These are phyloP conservation scores for Lyophyllum shimeji DNA, from an alignment of 768 basidiomycete species.

Conservation along the genomic window DNA sequence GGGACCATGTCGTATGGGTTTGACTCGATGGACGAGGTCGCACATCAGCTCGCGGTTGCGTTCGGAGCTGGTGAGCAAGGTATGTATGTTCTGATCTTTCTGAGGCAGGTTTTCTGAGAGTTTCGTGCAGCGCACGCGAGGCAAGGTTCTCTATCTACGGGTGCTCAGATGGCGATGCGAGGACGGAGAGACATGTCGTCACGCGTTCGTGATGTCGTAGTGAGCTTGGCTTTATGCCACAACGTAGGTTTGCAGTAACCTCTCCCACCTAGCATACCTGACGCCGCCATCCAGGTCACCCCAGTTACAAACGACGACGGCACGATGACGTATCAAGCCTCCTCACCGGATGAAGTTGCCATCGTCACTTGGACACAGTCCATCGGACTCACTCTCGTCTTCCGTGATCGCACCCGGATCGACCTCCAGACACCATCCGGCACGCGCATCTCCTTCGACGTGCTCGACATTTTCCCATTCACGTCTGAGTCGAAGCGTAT, in stretches of 20 bases:
- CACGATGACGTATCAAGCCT: conserved; percentile 94
- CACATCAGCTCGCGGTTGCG: conserved; percentile 84
- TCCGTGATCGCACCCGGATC: conserved; percentile 90
- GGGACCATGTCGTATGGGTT: conserved; percentile 96
- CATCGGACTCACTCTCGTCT: conserved; percentile 85
- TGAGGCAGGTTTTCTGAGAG: background rate
- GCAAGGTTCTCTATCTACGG: conserved; percentile 66
- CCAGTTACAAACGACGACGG: conserved; percentile 95
- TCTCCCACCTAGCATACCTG: background rate
- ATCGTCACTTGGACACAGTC: conserved; percentile 98
- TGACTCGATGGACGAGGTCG: conserved; percentile 99
- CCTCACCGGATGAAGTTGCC: conserved; percentile 98
- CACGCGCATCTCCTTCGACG: conserved; percentile 65
- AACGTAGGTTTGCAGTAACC: conserved; percentile 59
- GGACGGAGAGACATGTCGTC: conserved; percentile 95
- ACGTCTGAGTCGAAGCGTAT: conserved; percentile 99
- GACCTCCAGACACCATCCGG: conserved; percentile 76
- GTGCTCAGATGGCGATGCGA: conserved; percentile 78
- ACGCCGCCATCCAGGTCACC: conserved; percentile 67
- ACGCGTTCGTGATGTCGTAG: conserved; percentile 86
- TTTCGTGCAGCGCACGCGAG: conserved; percentile 35
- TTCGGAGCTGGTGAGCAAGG: conserved; percentile 70
- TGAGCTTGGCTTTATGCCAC: conserved; percentile 93
- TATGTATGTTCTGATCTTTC: conserved; percentile 22
- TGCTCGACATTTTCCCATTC: conserved; percentile 96